Percentiles rank a stretch among this genome's conserved stretches.
Conservation (phyloP, 148 eudicot species). For the Talinum fruticosum region DNA sequence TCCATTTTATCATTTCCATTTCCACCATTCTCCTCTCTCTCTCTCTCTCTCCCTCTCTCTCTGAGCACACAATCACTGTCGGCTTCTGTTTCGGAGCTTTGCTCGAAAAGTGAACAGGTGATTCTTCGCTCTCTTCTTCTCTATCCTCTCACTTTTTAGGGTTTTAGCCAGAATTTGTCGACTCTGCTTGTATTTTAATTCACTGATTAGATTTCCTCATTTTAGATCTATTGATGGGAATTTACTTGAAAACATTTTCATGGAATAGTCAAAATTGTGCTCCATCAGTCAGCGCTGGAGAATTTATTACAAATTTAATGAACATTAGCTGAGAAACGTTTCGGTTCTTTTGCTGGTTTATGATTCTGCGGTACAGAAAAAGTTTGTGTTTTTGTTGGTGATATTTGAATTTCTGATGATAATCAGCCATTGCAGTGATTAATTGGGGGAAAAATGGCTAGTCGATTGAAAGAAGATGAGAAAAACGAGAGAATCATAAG, state of each 20-base stretch:
- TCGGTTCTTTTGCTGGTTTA: neutral
- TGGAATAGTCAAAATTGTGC: neutral
- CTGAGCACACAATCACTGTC: conserved; percentile 14
- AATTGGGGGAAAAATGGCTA: conserved; percentile 46
- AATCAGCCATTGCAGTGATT: conserved; percentile 27
- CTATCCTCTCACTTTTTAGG: neutral
- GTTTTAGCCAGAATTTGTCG: neutral
- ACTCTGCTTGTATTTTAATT: conserved; percentile 8
- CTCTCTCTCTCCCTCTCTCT: conserved; percentile 8
- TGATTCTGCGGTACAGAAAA: neutral
- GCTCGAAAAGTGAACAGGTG: neutral
- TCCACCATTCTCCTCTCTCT: conserved; percentile 11
- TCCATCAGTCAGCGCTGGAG: neutral
- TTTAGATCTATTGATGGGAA: conserved; percentile 21
- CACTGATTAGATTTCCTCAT: neutral
- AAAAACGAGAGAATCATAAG: conserved; percentile 68
- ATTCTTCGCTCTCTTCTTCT: neutral
- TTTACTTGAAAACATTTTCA: neutral
- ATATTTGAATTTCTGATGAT: conserved; percentile 13
- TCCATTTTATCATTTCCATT: conserved; percentile 13
- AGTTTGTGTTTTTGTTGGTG: neutral
- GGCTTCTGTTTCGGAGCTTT: conserved; percentile 15
- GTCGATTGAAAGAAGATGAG: conserved; percentile 70
- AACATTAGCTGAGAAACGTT: neutral
- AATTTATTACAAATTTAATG: neutral